These are phyloP conservation scores for Verbascum thapsus DNA, from an alignment of 257 asterid genomes.

Conservation along the genomic window DNA sequence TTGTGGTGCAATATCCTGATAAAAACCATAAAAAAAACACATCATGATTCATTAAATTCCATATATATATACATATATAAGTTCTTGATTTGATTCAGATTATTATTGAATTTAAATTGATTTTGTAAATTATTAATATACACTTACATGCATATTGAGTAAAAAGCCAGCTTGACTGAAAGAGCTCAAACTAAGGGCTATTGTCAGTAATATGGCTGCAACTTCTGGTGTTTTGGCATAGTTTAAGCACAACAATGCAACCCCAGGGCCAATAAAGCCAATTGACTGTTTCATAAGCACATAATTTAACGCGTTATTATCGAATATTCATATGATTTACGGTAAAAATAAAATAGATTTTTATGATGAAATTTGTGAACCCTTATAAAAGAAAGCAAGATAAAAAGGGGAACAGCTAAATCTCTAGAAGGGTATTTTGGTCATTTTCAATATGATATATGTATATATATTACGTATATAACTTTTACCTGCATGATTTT, in stretches of 20 bases:
- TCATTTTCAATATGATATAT: too few species aligned
- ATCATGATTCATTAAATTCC: slow-evolving; percentile 6
- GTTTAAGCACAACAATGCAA: slow-evolving; percentile 77
- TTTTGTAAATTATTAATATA: not conserved
- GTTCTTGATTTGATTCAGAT: too few species aligned
- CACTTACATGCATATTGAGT: slow-evolving; percentile 88
- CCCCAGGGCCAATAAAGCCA: slow-evolving; percentile 94
- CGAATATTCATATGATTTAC: not conserved
- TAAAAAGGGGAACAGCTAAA: too few species aligned
- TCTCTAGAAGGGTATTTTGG: too few species aligned
- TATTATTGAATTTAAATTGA: too few species aligned
- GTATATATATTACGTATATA: too few species aligned
- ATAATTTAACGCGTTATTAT: not conserved
- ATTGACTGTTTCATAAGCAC: slow-evolving; percentile 54
- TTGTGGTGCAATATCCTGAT: slow-evolving; percentile 91
- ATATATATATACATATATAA: too few species aligned
- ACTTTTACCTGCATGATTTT: slow-evolving; percentile 96
- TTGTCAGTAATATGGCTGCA: slow-evolving; percentile 60
- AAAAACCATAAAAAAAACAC: slow-evolving; percentile 24
- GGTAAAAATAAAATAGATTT: not conserved
- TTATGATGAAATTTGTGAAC: too few species aligned
- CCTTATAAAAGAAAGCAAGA: too few species aligned
- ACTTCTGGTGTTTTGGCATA: slow-evolving; percentile 65
- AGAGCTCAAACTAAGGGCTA: slow-evolving; percentile 84
- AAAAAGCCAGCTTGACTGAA: slow-evolving; percentile 98